Evolutionary conservation across 495 filamentous ascomycete species (phyloP).

Genomic region (Podospora tetraspora): DNA sequence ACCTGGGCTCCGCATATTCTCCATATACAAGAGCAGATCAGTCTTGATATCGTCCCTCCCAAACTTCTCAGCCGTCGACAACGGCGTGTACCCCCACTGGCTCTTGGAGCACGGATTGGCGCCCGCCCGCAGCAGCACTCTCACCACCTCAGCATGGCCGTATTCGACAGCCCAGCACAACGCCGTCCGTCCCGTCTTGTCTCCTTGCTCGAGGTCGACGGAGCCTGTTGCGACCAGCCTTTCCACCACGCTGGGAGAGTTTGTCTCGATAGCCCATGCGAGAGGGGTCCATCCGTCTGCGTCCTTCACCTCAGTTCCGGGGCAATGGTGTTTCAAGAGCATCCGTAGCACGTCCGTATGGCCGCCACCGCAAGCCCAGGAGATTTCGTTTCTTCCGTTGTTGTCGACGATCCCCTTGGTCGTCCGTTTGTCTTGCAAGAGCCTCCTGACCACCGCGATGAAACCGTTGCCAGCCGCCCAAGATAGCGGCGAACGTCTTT

Average conservation of each 20-base stretch:
- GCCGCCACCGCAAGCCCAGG: conserved; percentile 21
- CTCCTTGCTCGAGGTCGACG: conserved; percentile 18
- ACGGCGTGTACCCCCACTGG: conserved; percentile 2
- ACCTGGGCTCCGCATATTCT: neutral
- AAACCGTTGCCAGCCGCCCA: conserved; percentile 23
- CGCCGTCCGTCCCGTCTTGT: conserved; percentile 6
- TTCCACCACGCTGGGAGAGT: conserved; percentile 7
- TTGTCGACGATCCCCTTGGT: conserved; percentile 16
- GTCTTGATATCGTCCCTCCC: neutral
- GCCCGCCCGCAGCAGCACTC: conserved; percentile 8
- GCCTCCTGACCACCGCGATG: neutral
- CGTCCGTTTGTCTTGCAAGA: conserved; percentile 12
- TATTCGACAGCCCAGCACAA: conserved; percentile 21
- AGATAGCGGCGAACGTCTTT: conserved; percentile 16
- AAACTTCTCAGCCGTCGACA: conserved; percentile 1
- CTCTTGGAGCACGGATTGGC: neutral
- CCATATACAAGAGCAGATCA: conserved; percentile 1
- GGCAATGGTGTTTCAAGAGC: conserved; percentile 13
- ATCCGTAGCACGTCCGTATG: conserved; percentile 15
- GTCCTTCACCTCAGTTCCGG: conserved; percentile 22
- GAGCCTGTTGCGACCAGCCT: conserved; percentile 8
- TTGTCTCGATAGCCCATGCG: conserved; percentile 21
- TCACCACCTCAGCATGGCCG: conserved; percentile 14
- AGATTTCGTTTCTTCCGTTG: conserved; percentile 20
- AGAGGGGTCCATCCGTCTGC: conserved; percentile 27